phyloP scores from a whole-genome alignment of 2,329 filamentous ascomycete genomes.

The Ophiostoma piceae region DNA sequence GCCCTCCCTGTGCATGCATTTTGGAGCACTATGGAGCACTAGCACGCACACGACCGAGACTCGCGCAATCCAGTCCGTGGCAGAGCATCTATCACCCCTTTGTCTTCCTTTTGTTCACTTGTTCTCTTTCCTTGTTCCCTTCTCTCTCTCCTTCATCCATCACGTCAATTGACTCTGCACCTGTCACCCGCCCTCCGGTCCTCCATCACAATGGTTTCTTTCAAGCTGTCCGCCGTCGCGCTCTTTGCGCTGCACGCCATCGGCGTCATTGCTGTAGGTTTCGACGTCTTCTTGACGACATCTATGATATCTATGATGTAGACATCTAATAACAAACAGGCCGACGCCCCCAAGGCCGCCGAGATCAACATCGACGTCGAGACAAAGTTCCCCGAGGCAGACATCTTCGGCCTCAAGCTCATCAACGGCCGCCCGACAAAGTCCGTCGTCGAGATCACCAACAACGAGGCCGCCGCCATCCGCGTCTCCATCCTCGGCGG shows the following conservation, averaged over 20 bases:
- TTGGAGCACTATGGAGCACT: background rate
- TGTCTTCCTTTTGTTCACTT: conserved; percentile 19
- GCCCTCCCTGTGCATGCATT: conserved; percentile 8
- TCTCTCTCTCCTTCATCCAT: conserved; percentile 16
- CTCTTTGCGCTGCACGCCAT: conserved; percentile 65
- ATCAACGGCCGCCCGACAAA: conserved; percentile 86
- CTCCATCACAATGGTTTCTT: conserved; percentile 58
- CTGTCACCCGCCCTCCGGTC: conserved; percentile 9
- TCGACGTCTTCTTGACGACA: background rate
- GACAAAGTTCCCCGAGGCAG: conserved; percentile 61
- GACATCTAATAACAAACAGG: background rate
- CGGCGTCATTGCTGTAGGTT: conserved; percentile 57
- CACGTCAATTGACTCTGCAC: conserved; percentile 8
- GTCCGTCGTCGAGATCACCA: conserved; percentile 74
- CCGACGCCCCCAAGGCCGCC: conserved; percentile 30
- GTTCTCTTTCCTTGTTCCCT: conserved; percentile 22
- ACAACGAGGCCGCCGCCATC: conserved; percentile 73
- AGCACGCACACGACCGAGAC: conserved; percentile 15
- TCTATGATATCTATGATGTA: no score
- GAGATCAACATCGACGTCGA: conserved; percentile 60
- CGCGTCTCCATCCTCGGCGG: conserved; percentile 72
- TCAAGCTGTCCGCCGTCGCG: conserved; percentile 66
- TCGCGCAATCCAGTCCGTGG: background rate
- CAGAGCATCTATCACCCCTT: no score
- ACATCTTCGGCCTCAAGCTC: conserved; percentile 92